phyloP scores from a whole-genome alignment of 306 rosid species.

The Acacia crassicarpa region DNA sequence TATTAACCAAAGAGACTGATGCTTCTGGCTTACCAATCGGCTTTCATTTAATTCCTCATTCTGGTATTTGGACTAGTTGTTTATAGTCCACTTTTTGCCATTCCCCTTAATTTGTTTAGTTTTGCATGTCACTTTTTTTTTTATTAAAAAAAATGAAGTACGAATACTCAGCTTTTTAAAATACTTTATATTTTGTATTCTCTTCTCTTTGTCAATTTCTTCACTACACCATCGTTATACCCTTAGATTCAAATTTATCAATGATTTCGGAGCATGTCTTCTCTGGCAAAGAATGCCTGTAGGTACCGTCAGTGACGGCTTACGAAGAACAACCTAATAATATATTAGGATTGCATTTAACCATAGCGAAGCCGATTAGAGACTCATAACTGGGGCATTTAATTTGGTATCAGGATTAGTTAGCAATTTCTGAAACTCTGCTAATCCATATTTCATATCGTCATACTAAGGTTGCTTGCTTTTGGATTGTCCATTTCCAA shows the following conservation, averaged over 20 bases:
- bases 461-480: background rate
- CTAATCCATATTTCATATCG: background rate
- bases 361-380: background rate
- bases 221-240: background rate
- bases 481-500: constrained; percentile 14
- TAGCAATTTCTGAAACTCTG: background rate
- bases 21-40: constrained; percentile 42
- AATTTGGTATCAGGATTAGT: background rate
- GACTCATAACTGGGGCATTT: background rate
- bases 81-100: background rate
- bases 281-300: background rate
- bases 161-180: background rate
- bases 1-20: constrained; percentile 40
- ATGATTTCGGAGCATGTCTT: background rate
- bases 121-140: background rate
- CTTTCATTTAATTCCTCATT: constrained; percentile 29
- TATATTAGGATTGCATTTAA: background rate
- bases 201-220: background rate
- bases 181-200: background rate
- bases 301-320: background rate
- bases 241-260: background rate
- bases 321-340: background rate
- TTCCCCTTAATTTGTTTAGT: background rate
- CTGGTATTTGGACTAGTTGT: constrained; percentile 8
- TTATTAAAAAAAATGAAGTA: background rate